Evolutionary conservation across 768 basidiomycete species (phyloP).

Genomic region (Clavaria fumosa): DNA sequence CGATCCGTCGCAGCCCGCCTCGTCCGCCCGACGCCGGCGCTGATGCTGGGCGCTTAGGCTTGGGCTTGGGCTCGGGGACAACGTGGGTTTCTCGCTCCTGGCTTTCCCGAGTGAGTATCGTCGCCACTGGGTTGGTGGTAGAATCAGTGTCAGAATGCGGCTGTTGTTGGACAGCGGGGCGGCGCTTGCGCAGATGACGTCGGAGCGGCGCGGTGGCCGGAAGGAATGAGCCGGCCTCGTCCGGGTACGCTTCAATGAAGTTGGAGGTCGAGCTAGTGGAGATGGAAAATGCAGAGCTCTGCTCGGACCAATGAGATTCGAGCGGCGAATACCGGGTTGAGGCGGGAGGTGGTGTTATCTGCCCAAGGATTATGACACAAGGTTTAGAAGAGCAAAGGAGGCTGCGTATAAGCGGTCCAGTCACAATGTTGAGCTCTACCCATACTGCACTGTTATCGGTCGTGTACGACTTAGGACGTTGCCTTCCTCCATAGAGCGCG

Average conservation of each 20-base stretch:
- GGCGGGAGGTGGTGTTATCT: no score
- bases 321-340: no score
- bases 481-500: conserved; percentile 10
- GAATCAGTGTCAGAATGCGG: no score
- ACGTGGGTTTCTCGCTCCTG: no score
- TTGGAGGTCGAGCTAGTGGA: conserved; percentile 16
- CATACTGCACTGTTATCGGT: not conserved
- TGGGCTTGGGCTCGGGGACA: no score
- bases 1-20: no score
- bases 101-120: no score
- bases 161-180: conserved; percentile 1
- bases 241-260: conserved; percentile 11
- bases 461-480: no score
- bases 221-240: conserved; percentile 5
- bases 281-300: conserved; percentile 14
- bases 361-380: not conserved
- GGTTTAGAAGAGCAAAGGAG: not conserved
- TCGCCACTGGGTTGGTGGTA: not conserved
- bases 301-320: not conserved
- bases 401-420: not conserved
- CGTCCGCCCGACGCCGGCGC: no score
- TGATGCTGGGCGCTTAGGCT: no score
- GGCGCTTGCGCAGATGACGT: conserved; percentile 2
- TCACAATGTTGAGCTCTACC: conserved; percentile 10
- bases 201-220: not conserved